Evolutionary conservation across 2,329 filamentous ascomycete genomes (phyloP).

Genomic region (Zalaria sp.): DNA sequence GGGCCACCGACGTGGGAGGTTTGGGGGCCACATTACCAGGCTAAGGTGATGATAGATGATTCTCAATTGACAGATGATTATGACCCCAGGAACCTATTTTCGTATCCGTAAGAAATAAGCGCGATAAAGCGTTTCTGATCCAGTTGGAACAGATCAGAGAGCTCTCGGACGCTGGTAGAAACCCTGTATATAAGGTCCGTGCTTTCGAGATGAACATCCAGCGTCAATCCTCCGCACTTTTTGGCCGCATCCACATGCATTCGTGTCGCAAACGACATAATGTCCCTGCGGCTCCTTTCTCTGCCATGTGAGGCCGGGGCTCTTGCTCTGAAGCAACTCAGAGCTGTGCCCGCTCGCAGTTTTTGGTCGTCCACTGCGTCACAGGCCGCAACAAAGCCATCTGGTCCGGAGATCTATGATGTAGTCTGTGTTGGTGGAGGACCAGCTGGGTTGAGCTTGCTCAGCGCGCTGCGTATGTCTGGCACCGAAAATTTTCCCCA

Average conservation of each 20-base stretch:
- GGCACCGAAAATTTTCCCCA: background rate
- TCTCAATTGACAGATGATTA: no score
- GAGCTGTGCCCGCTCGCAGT: no score
- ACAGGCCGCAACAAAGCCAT: background rate
- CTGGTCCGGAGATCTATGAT: slow-evolving; percentile 65
- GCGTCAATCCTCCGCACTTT: background rate
- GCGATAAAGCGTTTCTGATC: no score
- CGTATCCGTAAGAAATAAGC: no score
- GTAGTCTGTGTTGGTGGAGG: slow-evolving; percentile 85
- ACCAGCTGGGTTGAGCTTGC: slow-evolving; percentile 59
- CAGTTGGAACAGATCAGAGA: no score
- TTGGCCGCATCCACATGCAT: background rate
- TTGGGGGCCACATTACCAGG: no score
- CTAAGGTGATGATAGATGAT: no score
- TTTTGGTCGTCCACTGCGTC: slow-evolving; percentile 3
- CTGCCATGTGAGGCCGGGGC: slow-evolving; percentile 3
- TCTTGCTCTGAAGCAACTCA: background rate
- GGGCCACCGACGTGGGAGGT: no score
- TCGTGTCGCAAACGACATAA: background rate
- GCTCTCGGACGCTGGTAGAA: no score
- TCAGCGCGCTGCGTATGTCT: slow-evolving; percentile 23
- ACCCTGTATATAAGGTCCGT: background rate
- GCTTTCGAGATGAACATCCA: background rate
- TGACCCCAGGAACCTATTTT: no score
- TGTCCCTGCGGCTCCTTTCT: slow-evolving; percentile 4